Evolutionary conservation across 768 basidiomycete genomes (phyloP).

Genomic region (Lentinus brumalis): DNA sequence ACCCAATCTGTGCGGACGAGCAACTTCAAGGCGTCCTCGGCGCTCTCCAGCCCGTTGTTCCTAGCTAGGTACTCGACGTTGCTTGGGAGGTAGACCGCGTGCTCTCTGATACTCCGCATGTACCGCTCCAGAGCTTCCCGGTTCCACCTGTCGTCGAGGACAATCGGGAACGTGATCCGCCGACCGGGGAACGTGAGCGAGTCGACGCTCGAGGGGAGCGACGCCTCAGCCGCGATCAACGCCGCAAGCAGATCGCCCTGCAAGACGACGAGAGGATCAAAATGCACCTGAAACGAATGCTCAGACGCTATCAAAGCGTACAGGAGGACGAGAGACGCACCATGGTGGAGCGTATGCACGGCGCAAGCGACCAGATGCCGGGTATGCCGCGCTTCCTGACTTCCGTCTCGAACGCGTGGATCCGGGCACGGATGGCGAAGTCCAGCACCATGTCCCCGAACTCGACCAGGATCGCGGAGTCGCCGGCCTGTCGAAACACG

Average conservation of each 20-base stretch:
- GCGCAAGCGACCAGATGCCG: conserved; percentile 46
- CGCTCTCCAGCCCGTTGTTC: conserved; percentile 56
- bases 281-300: conserved; percentile 47
- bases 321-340: conserved; percentile 32
- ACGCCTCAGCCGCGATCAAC: conserved; percentile 41
- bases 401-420: conserved; percentile 55
- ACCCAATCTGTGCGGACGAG: conserved; percentile 56
- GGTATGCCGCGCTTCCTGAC: conserved; percentile 34
- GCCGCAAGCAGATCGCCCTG: conserved; percentile 46
- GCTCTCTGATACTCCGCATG: conserved; percentile 53
- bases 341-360: conserved; percentile 62
- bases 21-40: conserved; percentile 46
- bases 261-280: conserved; percentile 43
- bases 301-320: background rate
- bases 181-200: conserved; percentile 52
- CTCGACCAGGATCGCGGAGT: conserved; percentile 63
- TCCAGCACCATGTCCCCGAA: conserved; percentile 59
- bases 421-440: conserved; percentile 53
- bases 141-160: conserved; percentile 60
- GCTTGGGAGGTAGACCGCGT: conserved; percentile 67
- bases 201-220: conserved; percentile 42
- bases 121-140: conserved; percentile 58
- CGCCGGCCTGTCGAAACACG: conserved; percentile 66
- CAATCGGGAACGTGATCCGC: conserved; percentile 61
- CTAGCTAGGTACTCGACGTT: conserved; percentile 67